A percentile compares a stretch with the other conserved stretches of the same genome.
phyloP scores from a whole-genome alignment of 2,329 filamentous ascomycete genomes.

The Colletotrichum melonis region DNA sequence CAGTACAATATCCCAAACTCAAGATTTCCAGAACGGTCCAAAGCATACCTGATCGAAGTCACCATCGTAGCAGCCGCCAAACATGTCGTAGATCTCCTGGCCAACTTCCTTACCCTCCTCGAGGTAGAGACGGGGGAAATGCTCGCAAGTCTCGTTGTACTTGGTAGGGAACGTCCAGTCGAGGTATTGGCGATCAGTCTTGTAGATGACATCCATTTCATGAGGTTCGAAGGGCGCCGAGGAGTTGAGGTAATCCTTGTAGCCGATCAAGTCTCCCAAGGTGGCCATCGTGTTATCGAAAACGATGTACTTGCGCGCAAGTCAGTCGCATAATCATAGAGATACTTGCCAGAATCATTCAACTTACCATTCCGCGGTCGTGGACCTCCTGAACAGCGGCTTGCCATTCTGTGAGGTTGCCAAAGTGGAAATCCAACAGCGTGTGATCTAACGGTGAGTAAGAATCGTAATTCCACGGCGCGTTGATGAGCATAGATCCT shows the following conservation, averaged over 20 bases:
- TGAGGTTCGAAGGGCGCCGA: constrained; percentile 65
- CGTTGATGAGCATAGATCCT: constrained; percentile 71
- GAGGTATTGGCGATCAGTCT: constrained; percentile 63
- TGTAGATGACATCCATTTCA: constrained; percentile 70
- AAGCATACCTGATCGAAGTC: constrained; percentile 65
- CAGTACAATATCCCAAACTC: neutral
- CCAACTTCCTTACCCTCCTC: constrained; percentile 65
- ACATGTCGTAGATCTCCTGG: constrained; percentile 55
- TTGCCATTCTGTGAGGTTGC: constrained; percentile 68
- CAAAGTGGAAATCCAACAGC: constrained; percentile 72
- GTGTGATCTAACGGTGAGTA: constrained; percentile 71
- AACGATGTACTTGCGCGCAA: constrained; percentile 74
- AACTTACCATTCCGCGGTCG: constrained; percentile 58
- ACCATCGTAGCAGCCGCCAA: constrained; percentile 69
- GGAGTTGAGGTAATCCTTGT: constrained; percentile 68
- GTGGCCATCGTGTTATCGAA: constrained; percentile 75
- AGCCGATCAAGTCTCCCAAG: constrained; percentile 72
- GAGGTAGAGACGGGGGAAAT: constrained; percentile 71
- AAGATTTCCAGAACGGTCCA: too few species aligned
- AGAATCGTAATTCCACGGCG: constrained; percentile 71
- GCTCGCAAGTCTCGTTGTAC: constrained; percentile 61
- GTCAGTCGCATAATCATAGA: constrained; percentile 58
- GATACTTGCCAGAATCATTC: constrained; percentile 52
- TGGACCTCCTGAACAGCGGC: constrained; percentile 69
- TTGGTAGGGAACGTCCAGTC: constrained; percentile 67